Base-by-base conservation (phyloP, 2,329 filamentous ascomycete genomes). In the Nannizziopsis arthrosporioides region DNA sequence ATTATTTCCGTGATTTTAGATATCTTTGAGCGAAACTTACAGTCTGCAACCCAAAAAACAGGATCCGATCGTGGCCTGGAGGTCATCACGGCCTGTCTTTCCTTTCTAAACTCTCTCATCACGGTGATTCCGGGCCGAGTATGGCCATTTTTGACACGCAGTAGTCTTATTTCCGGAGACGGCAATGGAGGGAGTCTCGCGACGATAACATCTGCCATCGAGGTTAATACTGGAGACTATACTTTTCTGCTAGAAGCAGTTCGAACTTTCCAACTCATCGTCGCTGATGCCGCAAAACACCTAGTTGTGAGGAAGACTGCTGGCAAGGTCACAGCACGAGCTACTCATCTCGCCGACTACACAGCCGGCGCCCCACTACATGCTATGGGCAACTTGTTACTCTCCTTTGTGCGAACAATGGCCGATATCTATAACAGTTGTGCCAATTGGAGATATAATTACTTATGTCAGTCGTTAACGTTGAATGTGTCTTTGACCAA, bases 61-160 rank as follows among this genome's bases (percentile, higher is more conserved):
- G 76, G 78, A 11, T 71, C 75, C 34, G 73, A 77, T n/a, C 79
- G 81, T 36, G 77, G 79, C 9, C 67, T 81, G 37, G 77, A 80
- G 32, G 73, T 93, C 22, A 73, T 82, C 1, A 75, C 89, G 42
- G 79, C 84, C 18, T 94, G 87, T 61, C 68, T 89, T 17, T 82
- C 87, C 46, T 95, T 96, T 58, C 70, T 94, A 34, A 77, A 84
- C 55, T 79, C 82, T 2, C 69, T 93, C 14, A 66, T 92, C 19
- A 73, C 75, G 8, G 57, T 84, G n/a, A 78, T 83, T 44, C 90
- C 92, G 0, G 84, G 84, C 49, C 76, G 89, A 51, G 81, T 94
- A 5, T 96, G 92, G 89, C 88, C 90, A 2, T 85, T 90, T 62
- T 75, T 98, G 57, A 80, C 82, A 2, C 80, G 86, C 49, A 93